Evolutionary conservation across 306 rosid genomes (phyloP).

Genomic region (Fragaria nilgerrensis): DNA sequence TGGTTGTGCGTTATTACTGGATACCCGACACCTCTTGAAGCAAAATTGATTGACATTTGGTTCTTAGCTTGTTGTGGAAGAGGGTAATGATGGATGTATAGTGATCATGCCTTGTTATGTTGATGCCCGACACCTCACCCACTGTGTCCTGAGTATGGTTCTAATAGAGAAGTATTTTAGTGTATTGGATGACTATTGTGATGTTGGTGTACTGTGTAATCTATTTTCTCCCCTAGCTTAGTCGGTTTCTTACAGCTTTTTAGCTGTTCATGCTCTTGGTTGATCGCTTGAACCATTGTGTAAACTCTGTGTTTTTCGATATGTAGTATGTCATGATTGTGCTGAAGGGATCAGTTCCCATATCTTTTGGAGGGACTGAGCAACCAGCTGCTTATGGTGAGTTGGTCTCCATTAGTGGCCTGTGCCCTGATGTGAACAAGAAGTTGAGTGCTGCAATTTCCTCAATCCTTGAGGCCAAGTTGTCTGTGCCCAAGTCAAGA

Average conservation of each 20-base stretch:
- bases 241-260: neutral
- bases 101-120: neutral
- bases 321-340: conserved; percentile 94
- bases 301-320: neutral
- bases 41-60: no score
- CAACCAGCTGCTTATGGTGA: conserved; percentile 94
- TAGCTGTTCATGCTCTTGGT: neutral
- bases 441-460: conserved; percentile 84
- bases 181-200: no score
- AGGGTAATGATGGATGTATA: no score
- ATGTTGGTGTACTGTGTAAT: neutral
- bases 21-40: no score
- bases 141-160: neutral
- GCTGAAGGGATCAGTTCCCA: conserved; percentile 89
- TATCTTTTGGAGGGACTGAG: conserved; percentile 87
- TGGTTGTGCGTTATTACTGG: no score
- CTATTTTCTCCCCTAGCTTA: neutral
- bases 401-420: conserved; percentile 92
- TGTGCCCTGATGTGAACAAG: conserved; percentile 75
- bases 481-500: conserved; percentile 83
- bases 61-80: no score
- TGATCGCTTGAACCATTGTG: neutral
- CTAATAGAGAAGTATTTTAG: neutral
- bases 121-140: neutral
- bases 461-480: conserved; percentile 68